Conservation (phyloP, 1,284 basidiomycete genomes). For the Malassezia cuniculi region DNA sequence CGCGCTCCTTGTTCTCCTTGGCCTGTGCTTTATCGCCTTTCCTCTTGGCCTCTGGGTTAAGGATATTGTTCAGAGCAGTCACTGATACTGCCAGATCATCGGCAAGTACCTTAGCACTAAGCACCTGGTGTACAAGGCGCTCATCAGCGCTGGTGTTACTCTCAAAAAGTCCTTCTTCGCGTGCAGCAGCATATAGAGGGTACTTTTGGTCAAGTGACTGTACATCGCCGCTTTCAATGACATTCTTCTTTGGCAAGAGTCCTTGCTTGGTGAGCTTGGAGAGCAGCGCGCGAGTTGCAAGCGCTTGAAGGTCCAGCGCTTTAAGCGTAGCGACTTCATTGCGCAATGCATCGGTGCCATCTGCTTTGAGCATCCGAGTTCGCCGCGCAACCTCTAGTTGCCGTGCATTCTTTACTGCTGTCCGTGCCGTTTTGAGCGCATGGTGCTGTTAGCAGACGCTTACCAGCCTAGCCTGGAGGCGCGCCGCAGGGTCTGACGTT, state of each 20-base stretch:
- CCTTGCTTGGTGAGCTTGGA: slow-evolving; percentile 9
- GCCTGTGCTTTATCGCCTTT: too few relatives aligned
- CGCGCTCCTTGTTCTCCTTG: background rate
- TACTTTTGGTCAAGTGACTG: too few relatives aligned
- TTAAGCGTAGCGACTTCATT: slow-evolving; percentile 5
- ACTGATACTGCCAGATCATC: slow-evolving; percentile 4
- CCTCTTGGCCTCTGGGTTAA: too few relatives aligned
- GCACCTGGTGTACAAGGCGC: slow-evolving; percentile 8
- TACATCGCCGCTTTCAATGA: too few relatives aligned
- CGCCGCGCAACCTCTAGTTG: slow-evolving; percentile 11
- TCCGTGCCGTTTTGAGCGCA: slow-evolving; percentile 1
- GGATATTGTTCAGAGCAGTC: too few relatives aligned
- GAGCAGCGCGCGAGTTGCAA: slow-evolving; percentile 2
- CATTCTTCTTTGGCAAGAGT: slow-evolving; percentile 6
- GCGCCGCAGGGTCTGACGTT: slow-evolving; percentile 1
- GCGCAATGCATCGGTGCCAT: background rate
- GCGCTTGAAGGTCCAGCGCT: slow-evolving; percentile 1
- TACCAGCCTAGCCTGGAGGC: background rate
- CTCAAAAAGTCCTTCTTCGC: too few relatives aligned
- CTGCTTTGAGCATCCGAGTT: slow-evolving; percentile 9
- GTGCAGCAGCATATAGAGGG: too few relatives aligned
- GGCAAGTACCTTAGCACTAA: slow-evolving; percentile 11
- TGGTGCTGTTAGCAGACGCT: slow-evolving; percentile 7
- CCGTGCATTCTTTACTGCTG: slow-evolving; percentile 5
- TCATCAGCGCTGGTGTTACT: too few relatives aligned